A percentile compares a stretch with the other conserved stretches of the same genome.
Conservation (phyloP, 208 protist species). For the Trypanosoma rangeli region DNA sequence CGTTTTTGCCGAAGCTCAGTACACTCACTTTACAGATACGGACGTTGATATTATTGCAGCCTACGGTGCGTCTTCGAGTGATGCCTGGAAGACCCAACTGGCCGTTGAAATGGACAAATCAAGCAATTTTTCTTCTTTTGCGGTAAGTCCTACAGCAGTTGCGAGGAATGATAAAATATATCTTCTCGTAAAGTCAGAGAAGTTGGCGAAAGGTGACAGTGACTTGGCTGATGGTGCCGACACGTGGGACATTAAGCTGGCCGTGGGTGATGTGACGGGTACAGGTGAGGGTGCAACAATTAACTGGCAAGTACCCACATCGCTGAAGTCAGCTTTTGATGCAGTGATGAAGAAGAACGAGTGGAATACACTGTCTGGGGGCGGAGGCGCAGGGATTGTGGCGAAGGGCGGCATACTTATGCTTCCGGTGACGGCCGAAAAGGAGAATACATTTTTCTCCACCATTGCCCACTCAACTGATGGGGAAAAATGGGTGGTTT, state of each 20-base stretch:
- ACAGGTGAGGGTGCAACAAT: not conserved
- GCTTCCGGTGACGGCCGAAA: not conserved
- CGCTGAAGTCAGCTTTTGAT: too few relatives aligned
- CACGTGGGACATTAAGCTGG: not conserved
- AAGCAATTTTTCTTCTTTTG: too few relatives aligned
- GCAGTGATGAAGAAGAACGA: too few relatives aligned
- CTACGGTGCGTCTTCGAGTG: too few relatives aligned
- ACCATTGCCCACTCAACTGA: slow-evolving; percentile 2
- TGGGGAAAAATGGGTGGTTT: slow-evolving; percentile 10
- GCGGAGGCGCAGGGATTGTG: not conserved
- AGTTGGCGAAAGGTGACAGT: too few relatives aligned
- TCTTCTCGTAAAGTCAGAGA: not conserved
- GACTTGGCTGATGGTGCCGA: too few relatives aligned
- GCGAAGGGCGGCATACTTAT: not conserved
- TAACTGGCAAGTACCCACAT: too few relatives aligned
- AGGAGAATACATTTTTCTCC: too few relatives aligned
- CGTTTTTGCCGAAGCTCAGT: too few relatives aligned
- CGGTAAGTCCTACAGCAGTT: not conserved
- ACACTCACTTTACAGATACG: too few relatives aligned
- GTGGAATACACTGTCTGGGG: too few relatives aligned
- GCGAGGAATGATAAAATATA: not conserved
- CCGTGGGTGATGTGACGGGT: not conserved
- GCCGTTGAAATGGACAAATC: not conserved
- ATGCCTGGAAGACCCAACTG: not conserved
- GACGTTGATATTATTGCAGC: too few relatives aligned